These are phyloP conservation scores for Metarhizium humberi DNA, from an alignment of 2,329 filamentous ascomycete species.

Conservation along the genomic window DNA sequence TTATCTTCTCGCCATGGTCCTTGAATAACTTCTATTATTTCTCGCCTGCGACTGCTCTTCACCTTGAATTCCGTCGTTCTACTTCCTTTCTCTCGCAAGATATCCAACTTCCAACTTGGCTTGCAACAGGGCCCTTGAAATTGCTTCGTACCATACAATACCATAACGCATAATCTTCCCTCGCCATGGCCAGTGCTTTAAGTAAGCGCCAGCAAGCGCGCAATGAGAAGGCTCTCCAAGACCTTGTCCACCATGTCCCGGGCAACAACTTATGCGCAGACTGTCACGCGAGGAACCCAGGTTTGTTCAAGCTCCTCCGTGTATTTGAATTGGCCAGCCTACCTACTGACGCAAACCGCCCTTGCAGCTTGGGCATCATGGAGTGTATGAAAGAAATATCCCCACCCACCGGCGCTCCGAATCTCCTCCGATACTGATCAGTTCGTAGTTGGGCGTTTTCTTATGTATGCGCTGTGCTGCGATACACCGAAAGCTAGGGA, in stretches of 20 bases:
- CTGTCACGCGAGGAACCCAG: constrained; percentile 84
- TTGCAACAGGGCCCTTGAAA: neutral
- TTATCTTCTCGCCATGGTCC: neutral
- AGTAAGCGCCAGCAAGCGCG: constrained; percentile 97
- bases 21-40: neutral
- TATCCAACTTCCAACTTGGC: neutral
- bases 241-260: constrained; percentile 71
- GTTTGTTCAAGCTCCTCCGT: constrained; percentile 38
- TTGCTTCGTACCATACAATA: neutral
- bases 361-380: constrained; percentile 83
- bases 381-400: constrained; percentile 57
- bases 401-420: constrained; percentile 3
- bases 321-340: constrained; percentile 16
- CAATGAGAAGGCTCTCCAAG: constrained; percentile 86
- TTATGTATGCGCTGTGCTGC: constrained; percentile 96
- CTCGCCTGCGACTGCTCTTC: neutral
- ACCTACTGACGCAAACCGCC: constrained; percentile 1
- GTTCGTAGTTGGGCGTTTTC: constrained; percentile 77
- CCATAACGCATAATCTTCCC: neutral
- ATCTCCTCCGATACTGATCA: constrained; percentile 3
- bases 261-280: constrained; percentile 94
- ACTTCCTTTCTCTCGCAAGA: neutral
- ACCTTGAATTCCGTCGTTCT: neutral
- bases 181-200: constrained; percentile 45
- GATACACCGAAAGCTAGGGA: constrained; percentile 91